Percentiles rank a stretch among this genome's conserved stretches.
These are phyloP conservation scores for Cladophialophora chaetospira DNA, from an alignment of 2,329 filamentous ascomycete species.

Conservation along the genomic window DNA sequence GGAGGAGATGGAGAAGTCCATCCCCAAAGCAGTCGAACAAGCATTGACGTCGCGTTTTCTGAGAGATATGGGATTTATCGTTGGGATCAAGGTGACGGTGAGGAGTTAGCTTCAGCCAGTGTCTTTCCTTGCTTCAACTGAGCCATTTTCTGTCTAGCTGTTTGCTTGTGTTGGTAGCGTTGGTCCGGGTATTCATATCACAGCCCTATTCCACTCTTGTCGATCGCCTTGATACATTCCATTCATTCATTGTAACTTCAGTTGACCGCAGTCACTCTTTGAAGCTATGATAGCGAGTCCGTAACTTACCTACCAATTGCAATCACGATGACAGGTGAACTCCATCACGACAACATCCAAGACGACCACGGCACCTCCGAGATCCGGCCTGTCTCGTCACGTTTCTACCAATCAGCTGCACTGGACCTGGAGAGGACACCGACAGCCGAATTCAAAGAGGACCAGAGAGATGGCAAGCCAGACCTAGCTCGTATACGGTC, in stretches of 20 bases:
- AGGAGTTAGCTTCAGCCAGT: conserved; percentile 1
- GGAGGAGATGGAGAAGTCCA: background rate
- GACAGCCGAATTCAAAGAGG: conserved; percentile 10
- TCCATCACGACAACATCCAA: conserved; percentile 24
- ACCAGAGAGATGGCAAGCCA: conserved; percentile 9
- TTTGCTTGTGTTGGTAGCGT: background rate
- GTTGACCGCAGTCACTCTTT: conserved; percentile 6
- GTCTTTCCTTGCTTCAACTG: conserved; percentile 3
- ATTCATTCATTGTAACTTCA: background rate
- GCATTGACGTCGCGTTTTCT: background rate
- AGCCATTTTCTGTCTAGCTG: conserved; percentile 11
- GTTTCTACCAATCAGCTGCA: background rate
- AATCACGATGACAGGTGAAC: conserved; percentile 28
- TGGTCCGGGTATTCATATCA: background rate
- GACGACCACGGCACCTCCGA: conserved; percentile 6
- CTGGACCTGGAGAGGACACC: conserved; percentile 20
- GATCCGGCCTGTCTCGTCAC: conserved; percentile 11
- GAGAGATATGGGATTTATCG: conserved; percentile 1
- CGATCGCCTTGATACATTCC: background rate
- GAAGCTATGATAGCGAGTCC: conserved; percentile 3
- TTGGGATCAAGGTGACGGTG: conserved; percentile 14
- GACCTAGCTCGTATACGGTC: conserved; percentile 38
- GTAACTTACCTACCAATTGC: background rate
- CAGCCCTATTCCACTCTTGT: background rate
- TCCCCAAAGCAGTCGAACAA: conserved; percentile 1